These are phyloP conservation scores for Dillenia suffruticosa DNA, from an alignment of 164 flowering plant genomes.

Conservation along the genomic window DNA sequence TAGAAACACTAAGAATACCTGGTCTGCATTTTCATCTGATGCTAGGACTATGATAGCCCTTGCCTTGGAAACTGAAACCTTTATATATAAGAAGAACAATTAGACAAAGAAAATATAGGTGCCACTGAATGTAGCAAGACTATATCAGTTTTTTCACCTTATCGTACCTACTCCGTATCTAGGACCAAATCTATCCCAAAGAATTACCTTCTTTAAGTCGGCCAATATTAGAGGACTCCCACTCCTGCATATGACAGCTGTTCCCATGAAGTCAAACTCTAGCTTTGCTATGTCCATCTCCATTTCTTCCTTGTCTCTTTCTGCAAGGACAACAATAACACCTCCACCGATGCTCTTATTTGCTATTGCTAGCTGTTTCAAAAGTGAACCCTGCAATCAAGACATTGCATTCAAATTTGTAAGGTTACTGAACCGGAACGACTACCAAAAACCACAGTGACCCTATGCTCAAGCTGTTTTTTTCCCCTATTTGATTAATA, in stretches of 20 bases:
- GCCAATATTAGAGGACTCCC: slow-evolving; percentile 96
- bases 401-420: too few species aligned
- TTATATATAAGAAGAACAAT: slow-evolving; percentile 8
- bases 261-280: slow-evolving; percentile 91
- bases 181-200: background rate
- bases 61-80: slow-evolving; percentile 96
- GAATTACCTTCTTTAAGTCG: slow-evolving; percentile 75
- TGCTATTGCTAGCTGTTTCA: slow-evolving; percentile 94
- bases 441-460: too few species aligned
- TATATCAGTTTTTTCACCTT: too few species aligned
- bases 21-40: slow-evolving; percentile 94
- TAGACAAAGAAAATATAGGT: background rate
- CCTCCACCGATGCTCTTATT: slow-evolving; percentile 94
- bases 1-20: slow-evolving; percentile 32
- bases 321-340: slow-evolving; percentile 89
- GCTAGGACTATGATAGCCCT: slow-evolving; percentile 91
- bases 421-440: too few species aligned
- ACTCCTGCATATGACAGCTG: slow-evolving; percentile 92
- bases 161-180: too few species aligned
- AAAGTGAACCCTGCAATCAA: slow-evolving; percentile 73
- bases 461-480: too few species aligned
- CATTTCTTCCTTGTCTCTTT: slow-evolving; percentile 97
- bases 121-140: too few species aligned
- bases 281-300: slow-evolving; percentile 88
- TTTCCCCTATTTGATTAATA: too few species aligned